Base-by-base conservation (phyloP, 1,139 yeast genomes). In the Suhomyces bribrorum region DNA sequence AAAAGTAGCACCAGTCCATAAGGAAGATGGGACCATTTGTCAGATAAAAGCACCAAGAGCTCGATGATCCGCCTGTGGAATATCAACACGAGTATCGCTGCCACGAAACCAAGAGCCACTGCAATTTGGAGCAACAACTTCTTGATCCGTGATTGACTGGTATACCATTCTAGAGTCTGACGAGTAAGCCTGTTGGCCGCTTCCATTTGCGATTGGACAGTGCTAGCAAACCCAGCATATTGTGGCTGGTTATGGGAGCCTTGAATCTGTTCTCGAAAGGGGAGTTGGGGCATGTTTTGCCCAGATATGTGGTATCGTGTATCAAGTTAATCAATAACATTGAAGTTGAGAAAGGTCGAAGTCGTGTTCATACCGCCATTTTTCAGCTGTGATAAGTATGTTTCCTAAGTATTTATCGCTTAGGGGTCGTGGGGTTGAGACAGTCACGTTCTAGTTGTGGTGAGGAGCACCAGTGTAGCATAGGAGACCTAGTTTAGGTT, bases 1-100 rank as follows among this genome's bases (percentile, higher is more conserved):
- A 83, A 76, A 45, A 90, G 62, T 1, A 86, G 54, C 2, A 77
- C 47, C 26, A 75, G 68, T 0, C 94, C 92, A 41, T 61, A 64
- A 44, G 59, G 53, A 54, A 73, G 54, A n/a, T 62, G 55, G 27
- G 59, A 56, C 75, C 79, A 74, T 32, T 57, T 46, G 17, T 77
- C 75, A 4, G 85, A 67, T 7, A 81, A 54, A 2, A 50, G 48
- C 3, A 77, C 74, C 39, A 81, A 54, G 29, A 64, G 49, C 9
- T 63, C 59, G 28, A 82, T 61, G 29, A 82, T 55, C 20, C 54
- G 55, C 12, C 68, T 61, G 53, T 79, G 84, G 63, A 75, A 79
- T 2, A 79, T 57, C 17, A 79, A 37, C 29, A 67, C 55, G 13
- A 69, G 29, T 2, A 73, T 36, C 2, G 64, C 66, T 1, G 57